Evolutionary conservation across 2,329 filamentous ascomycete species (phyloP), one percentile per base, ranked within the genome.

Genomic region (Zymoseptoria passerinii): DNA sequence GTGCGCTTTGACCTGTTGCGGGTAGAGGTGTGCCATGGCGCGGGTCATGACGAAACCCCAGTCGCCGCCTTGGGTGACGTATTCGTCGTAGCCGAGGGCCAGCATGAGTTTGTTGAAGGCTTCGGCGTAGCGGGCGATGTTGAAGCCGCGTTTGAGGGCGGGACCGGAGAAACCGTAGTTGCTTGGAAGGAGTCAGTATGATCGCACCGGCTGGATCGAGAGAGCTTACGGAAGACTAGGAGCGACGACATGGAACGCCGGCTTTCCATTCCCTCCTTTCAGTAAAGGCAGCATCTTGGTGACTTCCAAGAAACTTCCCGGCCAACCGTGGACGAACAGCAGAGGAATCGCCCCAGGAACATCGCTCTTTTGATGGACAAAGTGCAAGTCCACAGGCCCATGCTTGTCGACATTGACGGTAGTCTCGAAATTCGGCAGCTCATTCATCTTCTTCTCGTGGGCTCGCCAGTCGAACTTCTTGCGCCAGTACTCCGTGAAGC

Each of bases 151-250:
- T 57, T 76, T 76, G 1, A 77, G 75, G 50, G 85, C 75, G 1
- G 83, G 76, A 68, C 88, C 84, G 68, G 84, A 87, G 68, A 88
- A 89, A 18, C 84, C 85, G 52, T 87, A 75, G 0, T 85, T 85
- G 0, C 50, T 52, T 10, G 78, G 68, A 79, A 83, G 18, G 49
- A 19, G n/a, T 50, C 18, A 50, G 49, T 18, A 3, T 50, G 49
- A 10, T 16, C 19, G 8, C 19, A 20, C 19, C 3, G 3, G 35
- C 16, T 54, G 5, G 52, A 44, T 54, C 7, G 53, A 18, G 53
- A 48, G 28, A 10, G 9, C 53, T 48, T 49, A 48, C 35, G 64
- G 64, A 8, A 64, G 56, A 23, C 61, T 83, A 1, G 86, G 86
- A n/a, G 83, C 81, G 28, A 89, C 79, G 19, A 89, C 69, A 66